These are phyloP conservation scores for Bretziella fagacearum DNA, from an alignment of 2,329 filamentous ascomycete species.

Conservation along the genomic window DNA sequence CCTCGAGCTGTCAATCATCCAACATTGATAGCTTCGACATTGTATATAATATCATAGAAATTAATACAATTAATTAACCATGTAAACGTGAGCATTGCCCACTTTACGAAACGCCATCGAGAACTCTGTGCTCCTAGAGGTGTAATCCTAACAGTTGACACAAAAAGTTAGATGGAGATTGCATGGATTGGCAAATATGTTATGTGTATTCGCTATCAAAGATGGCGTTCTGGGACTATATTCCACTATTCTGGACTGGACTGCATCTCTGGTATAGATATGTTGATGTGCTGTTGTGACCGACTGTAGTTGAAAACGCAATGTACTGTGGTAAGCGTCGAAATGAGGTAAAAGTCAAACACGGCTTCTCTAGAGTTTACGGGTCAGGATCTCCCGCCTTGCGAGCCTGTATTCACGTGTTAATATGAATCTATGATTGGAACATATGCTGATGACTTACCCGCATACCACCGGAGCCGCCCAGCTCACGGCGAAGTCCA, in stretches of 20 bases:
- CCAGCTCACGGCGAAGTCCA: conserved; percentile 58
- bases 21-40: no score
- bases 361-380: conserved; percentile 19
- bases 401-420: conserved; percentile 29
- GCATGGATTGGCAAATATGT: no score
- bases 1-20: conserved; percentile 8
- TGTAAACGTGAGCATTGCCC: no score
- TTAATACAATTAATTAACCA: no score
- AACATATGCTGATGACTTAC: conserved; percentile 32
- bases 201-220: conserved; percentile 1
- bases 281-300: neutral
- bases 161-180: no score
- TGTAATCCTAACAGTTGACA: no score
- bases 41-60: no score
- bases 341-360: neutral
- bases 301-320: neutral
- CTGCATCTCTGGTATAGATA: no score
- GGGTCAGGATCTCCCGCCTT: conserved; percentile 38
- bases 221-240: no score
- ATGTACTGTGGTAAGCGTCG: neutral
- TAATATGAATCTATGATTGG: conserved; percentile 14
- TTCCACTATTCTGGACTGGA: no score
- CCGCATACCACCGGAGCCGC: conserved; percentile 47
- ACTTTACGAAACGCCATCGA: no score
- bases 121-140: no score